phyloP scores from a whole-genome alignment of 371 early-diverging fungal genomes.

The Mucor saturninus region DNA sequence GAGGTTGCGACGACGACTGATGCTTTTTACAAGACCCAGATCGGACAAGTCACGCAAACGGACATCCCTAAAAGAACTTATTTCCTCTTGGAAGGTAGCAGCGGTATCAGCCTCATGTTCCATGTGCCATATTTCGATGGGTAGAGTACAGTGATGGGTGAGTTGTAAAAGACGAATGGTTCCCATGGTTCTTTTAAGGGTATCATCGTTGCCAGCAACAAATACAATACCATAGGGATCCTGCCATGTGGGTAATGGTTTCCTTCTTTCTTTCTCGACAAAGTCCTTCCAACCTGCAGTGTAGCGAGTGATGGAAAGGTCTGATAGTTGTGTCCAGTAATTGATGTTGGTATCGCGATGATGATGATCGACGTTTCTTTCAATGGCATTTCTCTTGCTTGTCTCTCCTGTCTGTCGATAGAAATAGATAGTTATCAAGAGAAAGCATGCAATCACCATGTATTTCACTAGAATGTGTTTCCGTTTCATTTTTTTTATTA shows the following conservation, averaged over 20 bases:
- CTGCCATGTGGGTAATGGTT: neutral
- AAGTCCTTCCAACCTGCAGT: constrained; percentile 20
- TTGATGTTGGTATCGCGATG: constrained; percentile 10
- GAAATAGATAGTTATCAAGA: too few relatives aligned
- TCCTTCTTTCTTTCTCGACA: constrained; percentile 11
- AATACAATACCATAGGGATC: constrained; percentile 38
- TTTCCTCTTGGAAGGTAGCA: constrained; percentile 1
- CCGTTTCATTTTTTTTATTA: too few relatives aligned
- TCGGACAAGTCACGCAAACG: constrained; percentile 35
- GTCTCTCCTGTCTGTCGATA: too few relatives aligned
- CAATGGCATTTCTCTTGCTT: neutral
- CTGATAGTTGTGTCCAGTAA: constrained; percentile 14
- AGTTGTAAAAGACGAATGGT: constrained; percentile 31
- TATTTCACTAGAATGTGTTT: too few relatives aligned
- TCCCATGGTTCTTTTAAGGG: constrained; percentile 36
- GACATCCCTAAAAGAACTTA: constrained; percentile 13
- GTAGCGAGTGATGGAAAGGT: constrained; percentile 5
- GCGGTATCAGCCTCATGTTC: constrained; percentile 27
- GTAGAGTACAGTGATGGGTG: constrained; percentile 26
- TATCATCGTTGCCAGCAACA: constrained; percentile 47
- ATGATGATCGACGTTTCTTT: constrained; percentile 21
- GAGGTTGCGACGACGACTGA: constrained; percentile 22
- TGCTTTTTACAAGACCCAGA: constrained; percentile 24
- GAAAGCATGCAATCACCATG: too few relatives aligned
- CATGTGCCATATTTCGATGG: constrained; percentile 47